A percentile compares a stretch with the other conserved stretches of the same genome.
phyloP scores from a whole-genome alignment of 768 basidiomycete genomes.

The Tylopilus cervinicoccineus region DNA sequence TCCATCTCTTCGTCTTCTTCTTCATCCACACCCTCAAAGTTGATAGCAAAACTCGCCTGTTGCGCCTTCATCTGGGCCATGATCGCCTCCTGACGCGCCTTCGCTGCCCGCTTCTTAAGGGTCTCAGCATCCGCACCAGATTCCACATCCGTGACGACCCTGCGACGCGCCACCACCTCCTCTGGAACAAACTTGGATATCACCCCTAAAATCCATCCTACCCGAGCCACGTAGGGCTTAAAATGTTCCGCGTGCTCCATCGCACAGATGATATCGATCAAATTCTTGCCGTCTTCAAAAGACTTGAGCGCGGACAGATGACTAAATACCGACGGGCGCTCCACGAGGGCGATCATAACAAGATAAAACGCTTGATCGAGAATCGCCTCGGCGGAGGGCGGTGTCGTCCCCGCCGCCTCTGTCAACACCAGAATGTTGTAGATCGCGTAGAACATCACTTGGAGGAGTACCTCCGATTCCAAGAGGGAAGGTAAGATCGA shows the following conservation, averaged over 20 bases:
- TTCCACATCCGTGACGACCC: conserved; percentile 35
- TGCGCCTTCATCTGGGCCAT: conserved; percentile 96
- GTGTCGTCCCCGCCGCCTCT: conserved; percentile 53
- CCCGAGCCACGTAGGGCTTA: conserved; percentile 64
- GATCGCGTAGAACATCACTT: conserved; percentile 80
- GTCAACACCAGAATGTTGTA: conserved; percentile 70
- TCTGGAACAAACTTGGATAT: conserved; percentile 54
- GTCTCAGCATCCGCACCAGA: conserved; percentile 52
- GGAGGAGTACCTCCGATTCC: conserved; percentile 66
- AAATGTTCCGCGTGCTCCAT: conserved; percentile 78
- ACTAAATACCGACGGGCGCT: conserved; percentile 61
- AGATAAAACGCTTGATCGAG: conserved; percentile 87
- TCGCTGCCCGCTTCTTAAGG: conserved; percentile 79
- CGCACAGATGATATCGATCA: conserved; percentile 69
- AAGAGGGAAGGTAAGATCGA: conserved; percentile 57
- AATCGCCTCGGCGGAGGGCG: conserved; percentile 82
- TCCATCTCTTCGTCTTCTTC: conserved; percentile 50
- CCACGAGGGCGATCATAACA: conserved; percentile 78
- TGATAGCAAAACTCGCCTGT: conserved; percentile 81
- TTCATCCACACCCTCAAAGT: conserved; percentile 75
- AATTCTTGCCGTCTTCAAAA: conserved; percentile 56
- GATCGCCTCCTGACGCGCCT: conserved; percentile 87
- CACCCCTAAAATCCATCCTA: conserved; percentile 69
- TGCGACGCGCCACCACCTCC: conserved; percentile 51
- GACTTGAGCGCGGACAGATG: conserved; percentile 47